Evolutionary conservation across 2,329 filamentous ascomycete genomes (phyloP).

Genomic region (Neurospora sp.): DNA sequence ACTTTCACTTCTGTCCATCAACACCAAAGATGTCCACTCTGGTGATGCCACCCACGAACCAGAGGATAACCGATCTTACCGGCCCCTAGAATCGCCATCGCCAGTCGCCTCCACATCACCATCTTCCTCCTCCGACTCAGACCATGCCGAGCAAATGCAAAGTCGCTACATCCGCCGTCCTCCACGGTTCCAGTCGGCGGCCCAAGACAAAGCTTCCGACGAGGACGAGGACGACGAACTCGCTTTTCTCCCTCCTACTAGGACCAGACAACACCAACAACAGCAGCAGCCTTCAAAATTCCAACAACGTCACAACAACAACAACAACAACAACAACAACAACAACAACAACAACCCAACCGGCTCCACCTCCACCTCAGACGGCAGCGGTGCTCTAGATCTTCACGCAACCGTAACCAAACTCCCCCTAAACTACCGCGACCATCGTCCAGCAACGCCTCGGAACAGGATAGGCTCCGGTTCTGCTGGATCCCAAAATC

Average conservation of each 20-base stretch:
- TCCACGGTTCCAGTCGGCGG: conserved; percentile 35
- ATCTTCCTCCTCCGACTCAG: conserved; percentile 30
- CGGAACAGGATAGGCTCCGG: not conserved
- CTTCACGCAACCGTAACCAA: conserved; percentile 34
- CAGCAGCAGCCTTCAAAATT: not conserved
- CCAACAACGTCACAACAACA: not conserved
- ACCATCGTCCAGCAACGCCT: not conserved
- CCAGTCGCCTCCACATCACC: conserved; percentile 29
- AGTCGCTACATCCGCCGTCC: conserved; percentile 51
- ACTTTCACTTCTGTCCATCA: conserved; percentile 20
- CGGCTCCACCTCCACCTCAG: conserved; percentile 10
- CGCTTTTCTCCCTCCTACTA: conserved; percentile 41
- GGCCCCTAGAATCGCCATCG: conserved; percentile 27
- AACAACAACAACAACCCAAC: not conserved
- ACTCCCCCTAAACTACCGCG: not conserved
- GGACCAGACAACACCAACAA: conserved; percentile 10
- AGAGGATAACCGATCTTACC: conserved; percentile 23
- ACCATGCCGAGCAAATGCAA: conserved; percentile 29
- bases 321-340: not conserved
- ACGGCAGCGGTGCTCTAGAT: conserved; percentile 26
- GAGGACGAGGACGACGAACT: conserved; percentile 48
- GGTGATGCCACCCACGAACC: not conserved
- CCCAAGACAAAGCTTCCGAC: conserved; percentile 24
- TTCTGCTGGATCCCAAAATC: not conserved
- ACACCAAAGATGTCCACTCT: conserved; percentile 10